Evolutionary conservation across 768 basidiomycete species (phyloP).

Genomic region (Suillus decipiens): DNA sequence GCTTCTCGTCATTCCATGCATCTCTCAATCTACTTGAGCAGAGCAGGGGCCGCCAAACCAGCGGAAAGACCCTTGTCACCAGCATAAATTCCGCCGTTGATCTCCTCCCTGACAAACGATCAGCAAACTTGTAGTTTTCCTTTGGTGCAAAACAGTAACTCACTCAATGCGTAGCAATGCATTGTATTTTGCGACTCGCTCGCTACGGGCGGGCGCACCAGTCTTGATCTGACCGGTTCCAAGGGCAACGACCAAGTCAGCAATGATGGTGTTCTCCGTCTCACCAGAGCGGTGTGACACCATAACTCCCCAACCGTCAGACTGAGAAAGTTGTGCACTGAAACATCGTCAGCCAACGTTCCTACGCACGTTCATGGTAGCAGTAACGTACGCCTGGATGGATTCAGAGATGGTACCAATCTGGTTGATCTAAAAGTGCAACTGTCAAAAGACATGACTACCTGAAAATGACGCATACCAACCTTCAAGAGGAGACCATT

Average conservation of each 20-base stretch:
- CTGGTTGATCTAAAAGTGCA: constrained; percentile 76
- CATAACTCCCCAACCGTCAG: constrained; percentile 99
- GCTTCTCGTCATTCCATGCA: constrained; percentile 4
- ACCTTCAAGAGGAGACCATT: constrained; percentile 96
- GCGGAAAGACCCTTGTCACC: constrained; percentile 79
- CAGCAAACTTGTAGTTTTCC: constrained; percentile 5
- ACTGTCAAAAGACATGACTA: constrained; percentile 7
- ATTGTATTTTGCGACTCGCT: constrained; percentile 97
- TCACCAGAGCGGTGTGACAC: constrained; percentile 98
- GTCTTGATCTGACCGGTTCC: constrained; percentile 97
- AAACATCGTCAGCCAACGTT: constrained; percentile 9
- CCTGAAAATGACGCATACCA: constrained; percentile 5
- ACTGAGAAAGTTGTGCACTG: constrained; percentile 93
- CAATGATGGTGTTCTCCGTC: constrained; percentile 97
- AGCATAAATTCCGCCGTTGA: constrained; percentile 69
- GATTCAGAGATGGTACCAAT: constrained; percentile 99
- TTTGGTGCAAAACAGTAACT: constrained; percentile 32
- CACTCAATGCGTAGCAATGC: constrained; percentile 87
- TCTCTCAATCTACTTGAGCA: constrained; percentile 51
- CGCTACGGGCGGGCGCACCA: constrained; percentile 92
- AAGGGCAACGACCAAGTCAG: constrained; percentile 93
- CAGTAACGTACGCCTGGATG: constrained; percentile 85
- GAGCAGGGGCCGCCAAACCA: constrained; percentile 70
- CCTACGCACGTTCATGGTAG: constrained; percentile 9
- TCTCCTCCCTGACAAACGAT: constrained; percentile 63